A percentile compares a stretch with the other conserved stretches of the same genome.
Evolutionary conservation across 345 rosid genomes (phyloP).

Genomic region (Eucalyptus victrix): DNA sequence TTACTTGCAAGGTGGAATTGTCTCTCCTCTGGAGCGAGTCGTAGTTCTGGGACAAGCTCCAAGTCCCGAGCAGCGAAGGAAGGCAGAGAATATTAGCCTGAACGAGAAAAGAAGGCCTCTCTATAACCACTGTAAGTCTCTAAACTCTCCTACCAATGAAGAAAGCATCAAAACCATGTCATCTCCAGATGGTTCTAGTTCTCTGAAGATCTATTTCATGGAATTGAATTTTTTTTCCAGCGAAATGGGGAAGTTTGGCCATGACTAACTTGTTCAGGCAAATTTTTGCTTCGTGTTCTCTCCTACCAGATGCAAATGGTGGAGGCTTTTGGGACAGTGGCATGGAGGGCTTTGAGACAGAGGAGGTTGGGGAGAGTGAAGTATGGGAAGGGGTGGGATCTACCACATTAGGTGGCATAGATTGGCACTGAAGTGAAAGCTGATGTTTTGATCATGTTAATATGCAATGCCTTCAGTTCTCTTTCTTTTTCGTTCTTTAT

Average conservation of each 20-base stretch:
- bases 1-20: conserved; percentile 11
- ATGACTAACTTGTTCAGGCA: not conserved
- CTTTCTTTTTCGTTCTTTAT: not conserved
- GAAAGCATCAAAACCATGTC: not conserved
- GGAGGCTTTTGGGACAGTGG: conserved; percentile 76
- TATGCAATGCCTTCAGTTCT: not conserved
- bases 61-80: conserved; percentile 4
- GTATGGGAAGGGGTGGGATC: conserved; percentile 92
- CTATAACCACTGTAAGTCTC: conserved; percentile 73
- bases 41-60: conserved; percentile 49
- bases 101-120: conserved; percentile 25
- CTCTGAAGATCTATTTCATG: not conserved
- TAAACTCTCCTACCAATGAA: not conserved
- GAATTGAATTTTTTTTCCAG: not conserved
- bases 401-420: conserved; percentile 58
- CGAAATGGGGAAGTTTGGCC: not conserved
- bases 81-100: not conserved
- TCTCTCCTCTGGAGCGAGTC: conserved; percentile 13
- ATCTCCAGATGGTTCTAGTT: not conserved
- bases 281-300: not conserved
- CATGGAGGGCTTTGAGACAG: conserved; percentile 80
- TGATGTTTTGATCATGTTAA: not conserved
- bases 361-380: conserved; percentile 67
- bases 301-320: conserved; percentile 74
- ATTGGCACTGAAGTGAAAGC: conserved; percentile 42